These are phyloP conservation scores for Colletotrichum musicola DNA, from an alignment of 2,329 filamentous ascomycete genomes.

Conservation along the genomic window DNA sequence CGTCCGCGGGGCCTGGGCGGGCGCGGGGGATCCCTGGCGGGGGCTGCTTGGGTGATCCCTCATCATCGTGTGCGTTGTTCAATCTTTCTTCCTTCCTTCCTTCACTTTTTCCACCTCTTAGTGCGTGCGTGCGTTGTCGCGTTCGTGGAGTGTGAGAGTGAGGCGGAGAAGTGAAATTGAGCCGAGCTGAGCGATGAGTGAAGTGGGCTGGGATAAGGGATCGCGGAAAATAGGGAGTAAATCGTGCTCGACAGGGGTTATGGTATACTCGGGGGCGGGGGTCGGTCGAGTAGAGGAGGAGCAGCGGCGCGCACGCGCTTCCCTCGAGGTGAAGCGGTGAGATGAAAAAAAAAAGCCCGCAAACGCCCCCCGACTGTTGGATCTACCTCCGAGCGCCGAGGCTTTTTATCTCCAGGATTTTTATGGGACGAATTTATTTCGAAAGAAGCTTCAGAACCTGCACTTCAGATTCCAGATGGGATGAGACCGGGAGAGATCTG, in stretches of 20 bases:
- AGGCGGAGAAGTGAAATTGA: too few species aligned
- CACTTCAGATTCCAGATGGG: too few species aligned
- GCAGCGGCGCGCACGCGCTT: too few species aligned
- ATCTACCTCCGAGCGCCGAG: not conserved
- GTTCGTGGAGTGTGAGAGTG: too few species aligned
- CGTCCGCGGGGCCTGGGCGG: conserved; percentile 12
- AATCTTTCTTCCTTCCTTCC: not conserved
- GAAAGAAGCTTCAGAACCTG: too few species aligned
- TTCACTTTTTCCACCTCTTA: not conserved
- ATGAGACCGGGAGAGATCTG: not conserved
- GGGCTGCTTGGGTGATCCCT: conserved; percentile 30
- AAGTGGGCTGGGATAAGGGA: conserved; percentile 18
- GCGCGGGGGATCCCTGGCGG: conserved; percentile 26
- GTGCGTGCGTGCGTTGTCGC: too few species aligned
- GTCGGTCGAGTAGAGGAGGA: too few species aligned
- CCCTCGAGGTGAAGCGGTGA: conserved; percentile 18
- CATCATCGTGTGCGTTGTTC: conserved; percentile 5
- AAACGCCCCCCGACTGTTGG: not conserved
- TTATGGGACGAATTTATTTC: too few species aligned
- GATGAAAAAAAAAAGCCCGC: conserved; percentile 30
- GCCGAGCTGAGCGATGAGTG: not conserved
- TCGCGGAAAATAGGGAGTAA: not conserved
- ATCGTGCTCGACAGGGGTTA: not conserved
- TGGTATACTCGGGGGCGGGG: too few species aligned
- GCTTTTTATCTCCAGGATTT: not conserved